These are phyloP conservation scores for Penicillium sp. DNA, from an alignment of 2,329 filamentous ascomycete species.

Conservation along the genomic window DNA sequence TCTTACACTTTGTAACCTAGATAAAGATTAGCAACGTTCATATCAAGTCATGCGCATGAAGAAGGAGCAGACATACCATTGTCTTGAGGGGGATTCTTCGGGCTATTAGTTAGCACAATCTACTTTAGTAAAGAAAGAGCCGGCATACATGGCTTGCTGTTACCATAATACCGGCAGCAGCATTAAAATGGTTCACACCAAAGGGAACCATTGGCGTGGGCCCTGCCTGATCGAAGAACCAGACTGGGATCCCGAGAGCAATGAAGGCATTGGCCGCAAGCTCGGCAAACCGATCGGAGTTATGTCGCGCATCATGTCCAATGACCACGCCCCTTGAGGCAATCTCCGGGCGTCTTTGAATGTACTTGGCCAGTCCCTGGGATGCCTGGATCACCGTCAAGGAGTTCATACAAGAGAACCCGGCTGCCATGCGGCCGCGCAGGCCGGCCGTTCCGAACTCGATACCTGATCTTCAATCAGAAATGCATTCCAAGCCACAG, in stretches of 20 bases:
- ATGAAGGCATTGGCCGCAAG: constrained; percentile 58
- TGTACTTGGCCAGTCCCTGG: constrained; percentile 59
- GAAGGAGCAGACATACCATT: constrained; percentile 43
- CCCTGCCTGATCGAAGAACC: constrained; percentile 52
- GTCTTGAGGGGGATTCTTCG: constrained; percentile 55
- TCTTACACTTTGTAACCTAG: constrained; percentile 56
- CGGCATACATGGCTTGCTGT: constrained; percentile 55
- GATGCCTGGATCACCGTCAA: constrained; percentile 59
- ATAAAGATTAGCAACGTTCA: constrained; percentile 10
- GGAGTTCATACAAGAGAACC: constrained; percentile 58
- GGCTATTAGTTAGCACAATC: constrained; percentile 5
- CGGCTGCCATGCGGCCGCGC: constrained; percentile 60
- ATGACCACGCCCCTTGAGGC: constrained; percentile 52
- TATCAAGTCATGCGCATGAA: background rate
- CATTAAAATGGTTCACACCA: constrained; percentile 50
- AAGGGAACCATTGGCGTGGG: constrained; percentile 61
- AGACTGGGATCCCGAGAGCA: constrained; percentile 54
- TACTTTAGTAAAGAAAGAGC: background rate
- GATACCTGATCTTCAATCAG: constrained; percentile 41
- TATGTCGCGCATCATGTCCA: constrained; percentile 59
- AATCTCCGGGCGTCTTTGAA: constrained; percentile 44
- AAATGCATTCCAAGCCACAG: background rate
- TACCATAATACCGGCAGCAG: constrained; percentile 60
- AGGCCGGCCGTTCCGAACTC: constrained; percentile 60
- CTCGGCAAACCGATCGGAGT: constrained; percentile 57